Conservation (phyloP, 2,329 filamentous ascomycete genomes). For the Pseudogymnoascus sp. region DNA sequence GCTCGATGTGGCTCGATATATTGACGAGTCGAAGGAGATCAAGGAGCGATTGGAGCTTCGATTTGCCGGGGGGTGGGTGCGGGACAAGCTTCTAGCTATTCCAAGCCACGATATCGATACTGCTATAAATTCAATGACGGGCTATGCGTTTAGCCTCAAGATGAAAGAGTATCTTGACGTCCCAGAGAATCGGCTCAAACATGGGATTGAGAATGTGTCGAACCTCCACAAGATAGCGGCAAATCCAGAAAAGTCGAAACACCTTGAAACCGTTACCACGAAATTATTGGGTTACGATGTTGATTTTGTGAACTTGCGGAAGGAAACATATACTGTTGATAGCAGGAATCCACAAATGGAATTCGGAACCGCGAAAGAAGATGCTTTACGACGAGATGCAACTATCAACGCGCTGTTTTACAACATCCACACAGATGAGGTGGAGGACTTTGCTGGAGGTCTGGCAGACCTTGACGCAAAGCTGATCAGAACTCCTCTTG, state of each 20-base stretch:
- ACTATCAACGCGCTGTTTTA: slow-evolving; percentile 96
- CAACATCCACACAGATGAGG: slow-evolving; percentile 68
- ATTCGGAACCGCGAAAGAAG: slow-evolving; percentile 85
- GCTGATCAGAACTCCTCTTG: slow-evolving; percentile 76
- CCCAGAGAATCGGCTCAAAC: slow-evolving; percentile 52
- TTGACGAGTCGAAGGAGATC: slow-evolving; percentile 45
- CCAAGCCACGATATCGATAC: slow-evolving; percentile 76
- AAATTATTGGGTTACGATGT: slow-evolving; percentile 80
- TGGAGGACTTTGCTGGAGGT: slow-evolving; percentile 84
- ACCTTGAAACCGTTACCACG: slow-evolving; percentile 85
- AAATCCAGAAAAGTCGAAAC: slow-evolving; percentile 94
- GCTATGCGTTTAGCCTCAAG: slow-evolving; percentile 62
- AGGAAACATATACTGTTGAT: slow-evolving; percentile 83
- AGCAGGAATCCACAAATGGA: slow-evolving; percentile 88
- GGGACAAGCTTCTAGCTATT: slow-evolving; percentile 69
- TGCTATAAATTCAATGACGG: slow-evolving; percentile 79
- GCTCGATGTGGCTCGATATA: slow-evolving; percentile 69
- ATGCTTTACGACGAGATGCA: slow-evolving; percentile 81
- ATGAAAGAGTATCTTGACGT: slow-evolving; percentile 61
- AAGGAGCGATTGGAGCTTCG: slow-evolving; percentile 56
- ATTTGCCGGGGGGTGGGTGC: slow-evolving; percentile 82
- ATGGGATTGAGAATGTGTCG: slow-evolving; percentile 56
- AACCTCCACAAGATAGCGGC: slow-evolving; percentile 80
- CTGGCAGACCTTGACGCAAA: slow-evolving; percentile 64
- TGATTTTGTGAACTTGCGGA: slow-evolving; percentile 89